Percentiles rank a stretch among this genome's conserved stretches.
These are phyloP conservation scores for Aspergillus pseudoterreus DNA, from an alignment of 2,329 filamentous ascomycete genomes.

Conservation along the genomic window DNA sequence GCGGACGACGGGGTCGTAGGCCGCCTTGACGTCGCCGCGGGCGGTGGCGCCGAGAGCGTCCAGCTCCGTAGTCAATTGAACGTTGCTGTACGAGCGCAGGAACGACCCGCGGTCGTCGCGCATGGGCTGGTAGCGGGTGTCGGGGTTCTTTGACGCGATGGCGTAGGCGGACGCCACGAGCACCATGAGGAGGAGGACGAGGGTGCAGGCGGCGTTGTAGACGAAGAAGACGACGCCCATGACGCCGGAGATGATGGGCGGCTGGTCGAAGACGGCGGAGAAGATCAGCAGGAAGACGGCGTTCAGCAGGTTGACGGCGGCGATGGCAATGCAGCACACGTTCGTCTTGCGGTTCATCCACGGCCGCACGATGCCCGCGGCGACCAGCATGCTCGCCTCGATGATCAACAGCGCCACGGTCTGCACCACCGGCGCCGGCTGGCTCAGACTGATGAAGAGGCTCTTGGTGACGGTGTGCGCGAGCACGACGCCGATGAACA, in stretches of 20 bases:
- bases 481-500: slow-evolving; percentile 80
- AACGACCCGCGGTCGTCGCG: slow-evolving; percentile 90
- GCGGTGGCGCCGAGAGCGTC: slow-evolving; percentile 86
- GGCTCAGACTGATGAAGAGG: slow-evolving; percentile 79
- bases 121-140: slow-evolving; percentile 92
- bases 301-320: slow-evolving; percentile 83
- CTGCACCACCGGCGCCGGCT: slow-evolving; percentile 67
- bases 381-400: slow-evolving; percentile 73
- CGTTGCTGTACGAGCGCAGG: slow-evolving; percentile 86
- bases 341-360: slow-evolving; percentile 99
- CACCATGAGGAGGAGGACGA: slow-evolving; percentile 78
- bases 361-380: slow-evolving; percentile 74
- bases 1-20: background rate
- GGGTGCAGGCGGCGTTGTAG: slow-evolving; percentile 75
- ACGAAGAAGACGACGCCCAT: slow-evolving; percentile 88
- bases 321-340: slow-evolving; percentile 90
- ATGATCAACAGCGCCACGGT: slow-evolving; percentile 79
- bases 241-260: slow-evolving; percentile 75
- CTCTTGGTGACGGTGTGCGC: slow-evolving; percentile 76
- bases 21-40: slow-evolving; percentile 46
- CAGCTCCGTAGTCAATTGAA: slow-evolving; percentile 69
- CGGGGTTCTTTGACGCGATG: slow-evolving; percentile 86
- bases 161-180: slow-evolving; percentile 71
- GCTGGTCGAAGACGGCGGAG: slow-evolving; percentile 78
- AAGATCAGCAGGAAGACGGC: slow-evolving; percentile 85